Base-by-base conservation (phyloP, 2,329 filamentous ascomycete genomes). In the Penicillium sp. region DNA sequence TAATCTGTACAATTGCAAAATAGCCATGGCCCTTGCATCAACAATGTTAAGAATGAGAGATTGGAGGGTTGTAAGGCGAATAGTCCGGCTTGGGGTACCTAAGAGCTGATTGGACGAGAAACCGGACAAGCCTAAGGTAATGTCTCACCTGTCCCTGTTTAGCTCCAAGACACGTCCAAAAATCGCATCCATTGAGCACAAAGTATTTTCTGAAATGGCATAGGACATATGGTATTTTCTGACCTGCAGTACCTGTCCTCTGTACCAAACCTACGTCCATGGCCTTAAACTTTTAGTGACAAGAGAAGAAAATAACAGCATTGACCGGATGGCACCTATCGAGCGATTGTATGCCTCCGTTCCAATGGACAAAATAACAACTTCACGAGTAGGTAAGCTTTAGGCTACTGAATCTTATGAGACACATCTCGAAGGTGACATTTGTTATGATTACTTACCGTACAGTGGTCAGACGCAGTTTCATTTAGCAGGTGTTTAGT, bases 291-390 rank as follows among this genome's bases (percentile, higher is more conserved):
- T 5, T 22, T 22, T 22, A 22, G 19, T 22, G 19, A 22, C n/a
- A 22, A 22, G 19, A n/a, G 8, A 22, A 12, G 6, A 39, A 39
- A 13, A 22, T 22, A 18, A 9, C 5, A 3, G 14, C 12, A 18
- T 22, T 13, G 18, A 30, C 39, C 31, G n/a, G 27, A 25, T 9
- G 11, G 30, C 27, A 38, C n/a, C n/a, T n/a, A n/a, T n/a, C n/a
- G 19, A 22, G 45, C 44, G 49, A 47, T 53, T 54, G 54, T 60
- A 53, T 37, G 42, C 54, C 41, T 52, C 52, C 46, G 51, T 52
- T 52, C 57, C 30, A 13, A 6, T 12, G 16, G 2, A 14, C 14
- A 18, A n/a, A n/a, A 14, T 16, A 9, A 8, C 28, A 37, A 39
- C 6, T 19, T 14, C 14, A 27, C 28, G n/a, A n/a, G n/a, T n/a